Base-by-base conservation (phyloP, 2,329 filamentous ascomycete species). In the Colletotrichum caudatum region DNA sequence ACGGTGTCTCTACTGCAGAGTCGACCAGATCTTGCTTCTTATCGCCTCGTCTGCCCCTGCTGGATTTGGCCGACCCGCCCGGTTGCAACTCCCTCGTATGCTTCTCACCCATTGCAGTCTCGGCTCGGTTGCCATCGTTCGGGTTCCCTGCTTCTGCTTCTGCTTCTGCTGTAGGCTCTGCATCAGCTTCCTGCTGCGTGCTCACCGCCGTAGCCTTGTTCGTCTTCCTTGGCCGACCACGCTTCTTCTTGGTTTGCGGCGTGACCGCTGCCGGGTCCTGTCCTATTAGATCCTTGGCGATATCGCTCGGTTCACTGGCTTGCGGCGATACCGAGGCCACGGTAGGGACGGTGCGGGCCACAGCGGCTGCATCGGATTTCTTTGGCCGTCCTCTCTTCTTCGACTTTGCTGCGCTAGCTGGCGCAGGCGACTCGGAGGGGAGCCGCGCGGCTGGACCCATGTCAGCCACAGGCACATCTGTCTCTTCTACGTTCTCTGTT, bases 191-290 rank as follows among this genome's bases (percentile, higher is more conserved):
- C 41, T 64, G 68, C 56, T 62, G 70, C 61, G 70, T 67, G 56
- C 56, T 71, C 54, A 59, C 61, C 67, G 26, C 37, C 12, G 51
- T 57, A 16, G 58, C 65, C 53, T 77, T 76, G 33, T 78, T 78
- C 2, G 76, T 73, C 67, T 85, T 86, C 69, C 79, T 82, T 20
- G 84, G 84, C 26, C 84, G 79, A 5, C 85, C 84, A 61, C 84
- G 44, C 44, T 70, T 67, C 59, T 67, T 72, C 46, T 66, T 74
- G 69, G 35, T 61, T 51, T 51, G 59, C 29, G 50, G 56, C 37
- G 41, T 71, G 33, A 35, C 69, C 29, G 70, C 66, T 44, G 16
- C 35, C 4, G 20, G 5, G 74, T 65, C 29, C 56, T 51, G 51
- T 53, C 35, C 62, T 59, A 26, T 37, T 12, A 41, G 18, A 29